phyloP scores from a whole-genome alignment of 1,284 basidiomycete genomes.

The Irpex rosettiformis region DNA sequence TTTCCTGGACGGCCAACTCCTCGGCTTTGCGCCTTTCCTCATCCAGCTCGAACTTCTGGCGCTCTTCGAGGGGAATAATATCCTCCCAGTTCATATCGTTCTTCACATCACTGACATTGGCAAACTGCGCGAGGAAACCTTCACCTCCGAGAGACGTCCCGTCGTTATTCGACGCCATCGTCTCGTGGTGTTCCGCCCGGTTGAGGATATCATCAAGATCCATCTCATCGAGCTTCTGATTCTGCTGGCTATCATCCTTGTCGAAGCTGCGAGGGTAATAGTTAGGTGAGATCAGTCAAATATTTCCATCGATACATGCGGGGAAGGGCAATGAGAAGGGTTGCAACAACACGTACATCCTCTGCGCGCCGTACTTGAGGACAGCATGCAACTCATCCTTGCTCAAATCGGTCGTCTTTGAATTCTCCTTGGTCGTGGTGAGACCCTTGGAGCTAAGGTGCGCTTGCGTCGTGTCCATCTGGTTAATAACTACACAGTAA shows the following conservation, averaged over 20 bases:
- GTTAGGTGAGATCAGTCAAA: slow-evolving; percentile 11
- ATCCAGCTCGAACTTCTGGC: slow-evolving; percentile 82
- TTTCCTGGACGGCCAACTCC: slow-evolving; percentile 60
- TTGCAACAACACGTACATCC: slow-evolving; percentile 63
- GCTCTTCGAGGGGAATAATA: slow-evolving; percentile 94
- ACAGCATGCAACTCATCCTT: slow-evolving; percentile 99
- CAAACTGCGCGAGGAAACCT: slow-evolving; percentile 94
- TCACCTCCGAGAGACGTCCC: slow-evolving; percentile 92
- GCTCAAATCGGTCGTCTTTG: slow-evolving; percentile 87
- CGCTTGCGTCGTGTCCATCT: slow-evolving; percentile 98
- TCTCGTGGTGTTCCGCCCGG: slow-evolving; percentile 97
- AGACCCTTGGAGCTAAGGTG: slow-evolving; percentile 82
- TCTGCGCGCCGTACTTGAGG: slow-evolving; percentile 98
- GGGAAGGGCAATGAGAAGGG: slow-evolving; percentile 10
- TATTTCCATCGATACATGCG: slow-evolving; percentile 7
- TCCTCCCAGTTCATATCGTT: slow-evolving; percentile 99
- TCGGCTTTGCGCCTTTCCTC: slow-evolving; percentile 73
- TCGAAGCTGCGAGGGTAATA: slow-evolving; percentile 68
- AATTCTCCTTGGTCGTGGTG: slow-evolving; percentile 57
- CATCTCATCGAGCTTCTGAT: slow-evolving; percentile 98
- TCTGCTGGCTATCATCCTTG: slow-evolving; percentile 91
- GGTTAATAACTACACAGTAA: slow-evolving; percentile 84
- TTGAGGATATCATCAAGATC: slow-evolving; percentile 98
- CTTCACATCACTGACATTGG: slow-evolving; percentile 96
- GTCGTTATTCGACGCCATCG: slow-evolving; percentile 76